Evolutionary conservation across 1,284 basidiomycete species (phyloP).

Genomic region (Cryptococcus hybrid): DNA sequence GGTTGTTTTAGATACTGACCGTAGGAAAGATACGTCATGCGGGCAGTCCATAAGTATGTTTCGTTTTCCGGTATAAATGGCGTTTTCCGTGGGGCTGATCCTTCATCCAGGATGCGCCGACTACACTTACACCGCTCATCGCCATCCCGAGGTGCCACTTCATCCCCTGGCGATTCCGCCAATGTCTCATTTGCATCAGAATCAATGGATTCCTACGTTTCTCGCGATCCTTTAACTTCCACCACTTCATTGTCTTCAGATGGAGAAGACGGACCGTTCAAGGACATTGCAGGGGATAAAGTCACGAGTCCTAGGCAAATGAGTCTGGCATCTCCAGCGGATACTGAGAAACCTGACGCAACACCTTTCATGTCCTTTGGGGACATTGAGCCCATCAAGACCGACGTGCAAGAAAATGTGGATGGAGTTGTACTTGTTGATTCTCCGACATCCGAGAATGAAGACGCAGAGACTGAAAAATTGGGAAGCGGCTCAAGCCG

Average conservation of each 20-base stretch:
- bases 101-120: slow-evolving; percentile 21
- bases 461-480: slow-evolving; percentile 1
- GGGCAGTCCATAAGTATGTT: slow-evolving; percentile 48
- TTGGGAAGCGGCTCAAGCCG: slow-evolving; percentile 1
- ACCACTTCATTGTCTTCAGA: slow-evolving; percentile 21
- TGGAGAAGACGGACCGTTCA: slow-evolving; percentile 2
- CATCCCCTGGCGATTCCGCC: slow-evolving; percentile 13
- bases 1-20: neutral
- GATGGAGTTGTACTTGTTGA: slow-evolving; percentile 17
- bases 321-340: slow-evolving; percentile 12
- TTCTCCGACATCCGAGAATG: slow-evolving; percentile 21
- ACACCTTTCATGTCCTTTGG: neutral
- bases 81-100: neutral
- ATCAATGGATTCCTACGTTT: slow-evolving; percentile 44
- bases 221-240: slow-evolving; percentile 15
- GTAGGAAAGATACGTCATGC: slow-evolving; percentile 40
- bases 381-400: neutral
- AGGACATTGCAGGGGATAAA: slow-evolving; percentile 8
- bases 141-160: slow-evolving; percentile 7
- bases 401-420: neutral
- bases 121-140: slow-evolving; percentile 20
- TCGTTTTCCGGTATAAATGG: neutral
- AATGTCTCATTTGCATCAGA: slow-evolving; percentile 24
- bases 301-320: slow-evolving; percentile 16
- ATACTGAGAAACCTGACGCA: neutral